phyloP scores from a whole-genome alignment of 257 asterid genomes.

The Forsythia viridissima region DNA sequence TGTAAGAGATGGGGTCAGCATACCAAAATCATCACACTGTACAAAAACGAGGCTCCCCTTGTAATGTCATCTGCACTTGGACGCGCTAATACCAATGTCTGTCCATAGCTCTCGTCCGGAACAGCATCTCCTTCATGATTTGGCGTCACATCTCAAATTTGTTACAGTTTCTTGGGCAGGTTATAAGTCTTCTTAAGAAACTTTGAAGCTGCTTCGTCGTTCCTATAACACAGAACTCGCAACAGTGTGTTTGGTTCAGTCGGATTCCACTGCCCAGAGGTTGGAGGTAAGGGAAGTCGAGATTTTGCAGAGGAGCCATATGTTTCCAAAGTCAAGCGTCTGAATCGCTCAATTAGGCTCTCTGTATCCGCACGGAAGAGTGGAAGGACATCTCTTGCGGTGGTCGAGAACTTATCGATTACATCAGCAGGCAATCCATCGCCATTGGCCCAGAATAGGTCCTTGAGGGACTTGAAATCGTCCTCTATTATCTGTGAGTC shows the following conservation, averaged over 20 bases:
- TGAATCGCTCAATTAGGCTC: constrained; percentile 64
- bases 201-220: constrained; percentile 85
- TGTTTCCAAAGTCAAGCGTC: constrained; percentile 60
- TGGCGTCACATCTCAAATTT: not conserved
- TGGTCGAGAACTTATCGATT: constrained; percentile 66
- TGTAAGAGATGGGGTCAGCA: not conserved
- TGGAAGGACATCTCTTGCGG: constrained; percentile 70
- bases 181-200: constrained; percentile 91
- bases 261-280: constrained; percentile 91
- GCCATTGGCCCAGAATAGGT: constrained; percentile 89
- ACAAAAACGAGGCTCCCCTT: constrained; percentile 24
- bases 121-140: not conserved
- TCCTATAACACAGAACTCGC: constrained; percentile 85
- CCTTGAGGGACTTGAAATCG: constrained; percentile 80
- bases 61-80: not conserved
- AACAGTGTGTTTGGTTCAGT: constrained; percentile 85
- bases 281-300: constrained; percentile 88
- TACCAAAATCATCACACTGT: constrained; percentile 28
- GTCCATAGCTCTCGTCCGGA: not conserved
- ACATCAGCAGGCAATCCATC: constrained; percentile 82
- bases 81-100: not conserved
- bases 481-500: constrained; percentile 81
- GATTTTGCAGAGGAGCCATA: constrained; percentile 81
- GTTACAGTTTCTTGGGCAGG: constrained; percentile 74
- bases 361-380: constrained; percentile 75